These are phyloP conservation scores for Mucor velutinosus DNA, from an alignment of 371 early-diverging fungal species.

Conservation along the genomic window DNA sequence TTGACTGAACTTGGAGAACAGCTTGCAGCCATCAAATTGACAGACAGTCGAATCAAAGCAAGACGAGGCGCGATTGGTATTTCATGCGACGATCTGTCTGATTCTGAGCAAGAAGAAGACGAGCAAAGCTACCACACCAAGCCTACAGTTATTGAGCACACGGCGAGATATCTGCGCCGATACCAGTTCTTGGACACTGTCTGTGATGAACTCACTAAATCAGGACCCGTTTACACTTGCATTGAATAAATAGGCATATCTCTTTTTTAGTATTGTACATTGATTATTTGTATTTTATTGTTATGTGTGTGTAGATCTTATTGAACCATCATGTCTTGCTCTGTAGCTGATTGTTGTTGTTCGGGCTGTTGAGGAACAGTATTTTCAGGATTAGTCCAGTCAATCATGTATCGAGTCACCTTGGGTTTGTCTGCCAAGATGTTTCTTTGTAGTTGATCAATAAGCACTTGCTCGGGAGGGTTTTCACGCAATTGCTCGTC, in stretches of 20 bases:
- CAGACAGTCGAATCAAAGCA: constrained; percentile 7
- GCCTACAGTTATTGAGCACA: constrained; percentile 6
- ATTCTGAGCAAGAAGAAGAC: constrained; percentile 18
- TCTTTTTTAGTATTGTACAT: constrained; percentile 10
- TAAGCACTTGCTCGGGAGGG: constrained; percentile 53
- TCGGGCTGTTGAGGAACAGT: constrained; percentile 20
- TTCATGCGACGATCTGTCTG: constrained; percentile 18
- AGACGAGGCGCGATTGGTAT: constrained; percentile 3
- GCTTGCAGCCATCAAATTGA: constrained; percentile 15
- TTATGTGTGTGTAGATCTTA: constrained; percentile 5
- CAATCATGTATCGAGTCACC: constrained; percentile 72
- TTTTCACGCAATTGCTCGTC: constrained; percentile 54
- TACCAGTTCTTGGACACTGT: constrained; percentile 19
- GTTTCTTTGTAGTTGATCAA: constrained; percentile 78
- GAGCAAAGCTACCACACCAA: background rate
- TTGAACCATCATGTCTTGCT: constrained; percentile 44
- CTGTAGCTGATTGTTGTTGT: constrained; percentile 11
- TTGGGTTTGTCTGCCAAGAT: constrained; percentile 94
- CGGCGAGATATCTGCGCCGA: constrained; percentile 22
- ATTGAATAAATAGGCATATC: constrained; percentile 5
- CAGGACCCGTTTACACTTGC: constrained; percentile 6
- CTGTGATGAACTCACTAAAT: constrained; percentile 12
- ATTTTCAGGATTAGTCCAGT: constrained; percentile 45
- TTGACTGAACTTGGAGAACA: constrained; percentile 25
- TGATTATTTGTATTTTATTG: background rate